Evolutionary conservation across 2,329 filamentous ascomycete species (phyloP).

Genomic region (Pseudogymnoascus sp.): DNA sequence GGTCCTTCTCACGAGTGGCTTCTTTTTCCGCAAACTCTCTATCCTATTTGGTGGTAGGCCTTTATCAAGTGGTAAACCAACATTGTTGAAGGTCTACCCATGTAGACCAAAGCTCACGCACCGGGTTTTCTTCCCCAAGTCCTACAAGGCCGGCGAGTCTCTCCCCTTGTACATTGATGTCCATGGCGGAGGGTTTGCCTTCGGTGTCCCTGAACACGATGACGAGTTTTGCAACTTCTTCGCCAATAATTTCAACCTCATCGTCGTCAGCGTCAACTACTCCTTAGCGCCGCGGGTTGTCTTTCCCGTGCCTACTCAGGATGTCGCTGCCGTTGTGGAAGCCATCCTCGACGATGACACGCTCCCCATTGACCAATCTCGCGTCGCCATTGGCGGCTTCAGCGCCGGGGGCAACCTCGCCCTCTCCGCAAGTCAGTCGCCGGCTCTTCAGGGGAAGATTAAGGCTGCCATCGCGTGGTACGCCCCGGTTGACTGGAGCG

Average conservation of each 20-base stretch:
- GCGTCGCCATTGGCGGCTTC: slow-evolving; percentile 39
- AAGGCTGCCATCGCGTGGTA: slow-evolving; percentile 37
- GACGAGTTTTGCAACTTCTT: slow-evolving; percentile 40
- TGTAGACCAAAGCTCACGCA: slow-evolving; percentile 21
- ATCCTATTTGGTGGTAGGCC: slow-evolving; percentile 1
- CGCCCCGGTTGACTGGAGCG: slow-evolving; percentile 35
- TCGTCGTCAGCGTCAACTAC: slow-evolving; percentile 44
- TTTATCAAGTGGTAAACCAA: slow-evolving; percentile 14
- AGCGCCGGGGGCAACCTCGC: slow-evolving; percentile 44
- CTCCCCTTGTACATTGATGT: slow-evolving; percentile 40
- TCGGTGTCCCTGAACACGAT: slow-evolving; percentile 37
- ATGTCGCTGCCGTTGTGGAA: slow-evolving; percentile 37
- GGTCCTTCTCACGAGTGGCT: not conserved
- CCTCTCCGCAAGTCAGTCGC: slow-evolving; percentile 34
- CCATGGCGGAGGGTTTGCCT: slow-evolving; percentile 43
- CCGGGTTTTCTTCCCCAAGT: slow-evolving; percentile 34
- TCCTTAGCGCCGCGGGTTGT: slow-evolving; percentile 35
- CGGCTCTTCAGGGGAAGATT: slow-evolving; percentile 26
- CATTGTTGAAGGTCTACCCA: slow-evolving; percentile 23
- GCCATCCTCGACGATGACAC: slow-evolving; percentile 35
- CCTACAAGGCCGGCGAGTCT: slow-evolving; percentile 25
- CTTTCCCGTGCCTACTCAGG: slow-evolving; percentile 38
- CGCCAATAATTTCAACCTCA: slow-evolving; percentile 31
- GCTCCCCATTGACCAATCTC: slow-evolving; percentile 37
- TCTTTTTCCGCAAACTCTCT: not conserved